Conservation (phyloP, 2,329 filamentous ascomycete genomes). For the Colletotrichum incanum region DNA sequence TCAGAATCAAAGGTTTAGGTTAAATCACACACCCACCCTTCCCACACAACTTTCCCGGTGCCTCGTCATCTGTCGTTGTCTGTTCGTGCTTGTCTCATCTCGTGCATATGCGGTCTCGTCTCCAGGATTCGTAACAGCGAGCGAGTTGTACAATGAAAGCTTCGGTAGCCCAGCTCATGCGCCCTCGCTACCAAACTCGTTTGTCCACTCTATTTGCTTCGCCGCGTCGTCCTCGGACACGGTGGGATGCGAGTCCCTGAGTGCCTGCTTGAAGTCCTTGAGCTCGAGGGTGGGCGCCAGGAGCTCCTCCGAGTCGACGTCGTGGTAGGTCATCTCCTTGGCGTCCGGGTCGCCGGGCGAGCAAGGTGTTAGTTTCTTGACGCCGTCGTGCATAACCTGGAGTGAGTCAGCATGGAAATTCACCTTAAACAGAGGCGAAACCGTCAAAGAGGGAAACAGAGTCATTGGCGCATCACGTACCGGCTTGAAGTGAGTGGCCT, state of each 20-base stretch:
- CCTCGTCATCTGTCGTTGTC: background rate
- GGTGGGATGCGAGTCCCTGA: constrained; percentile 90
- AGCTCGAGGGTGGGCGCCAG: constrained; percentile 88
- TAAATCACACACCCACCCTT: background rate
- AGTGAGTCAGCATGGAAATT: constrained; percentile 38
- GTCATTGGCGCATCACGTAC: constrained; percentile 63
- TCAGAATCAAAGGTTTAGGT: background rate
- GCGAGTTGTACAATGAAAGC: background rate
- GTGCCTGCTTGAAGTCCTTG: constrained; percentile 94
- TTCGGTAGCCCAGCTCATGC: constrained; percentile 54
- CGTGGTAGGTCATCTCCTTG: constrained; percentile 94
- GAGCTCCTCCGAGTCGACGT: constrained; percentile 86
- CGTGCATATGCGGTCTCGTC: background rate
- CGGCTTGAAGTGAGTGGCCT: constrained; percentile 97
- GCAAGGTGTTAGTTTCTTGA: constrained; percentile 86
- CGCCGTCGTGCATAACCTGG: constrained; percentile 79
- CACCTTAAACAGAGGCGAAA: background rate
- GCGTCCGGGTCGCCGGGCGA: constrained; percentile 91
- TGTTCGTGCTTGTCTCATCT: background rate
- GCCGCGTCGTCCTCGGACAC: constrained; percentile 90
- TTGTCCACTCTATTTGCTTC: constrained; percentile 92
- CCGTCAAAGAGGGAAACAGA: background rate
- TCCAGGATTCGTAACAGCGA: background rate
- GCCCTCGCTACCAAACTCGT: constrained; percentile 95
- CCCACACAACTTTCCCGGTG: background rate